Base-by-base conservation (phyloP, 2,329 filamentous ascomycete genomes). In the Blumeriella jaapii region DNA sequence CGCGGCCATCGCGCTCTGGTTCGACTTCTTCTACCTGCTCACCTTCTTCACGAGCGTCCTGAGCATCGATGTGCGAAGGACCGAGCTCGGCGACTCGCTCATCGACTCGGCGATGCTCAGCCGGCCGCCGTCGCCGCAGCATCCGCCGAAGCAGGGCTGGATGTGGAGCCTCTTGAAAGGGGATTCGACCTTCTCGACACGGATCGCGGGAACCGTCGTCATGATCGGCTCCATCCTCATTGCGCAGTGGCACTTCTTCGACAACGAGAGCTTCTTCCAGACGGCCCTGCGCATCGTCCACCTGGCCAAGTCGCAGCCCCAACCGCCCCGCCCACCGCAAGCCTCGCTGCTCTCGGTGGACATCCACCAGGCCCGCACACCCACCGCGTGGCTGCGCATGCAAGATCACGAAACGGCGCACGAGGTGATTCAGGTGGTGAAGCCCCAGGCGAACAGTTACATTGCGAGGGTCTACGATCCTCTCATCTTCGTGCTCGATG, bases 41-140 rank as follows among this genome's bases (percentile, higher is more conserved):
- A 87, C 82, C 0, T 87, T 86, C 59, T 87, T 89, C 51, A 64
- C 86, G 3, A 74, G 82, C 1, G 80, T 89, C 9, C 62, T 89
- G 15, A 86, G 80, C 50, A 76, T 89, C 27, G 82, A 89, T 54
- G 80, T 89, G 7, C 71, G 77, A 14, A 69, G 82, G 46, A 74
- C 80, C 38, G 82, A 89, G 59, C 67, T 89, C 0, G 74, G 76
- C 46, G 82, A 89, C 52, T 77, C 78, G 2, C 60, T 87, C 7
- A 73, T 64, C 20, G 38, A 43, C 47, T 67, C 64, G 2, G 64
- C 65, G 1, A 61, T 66, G 24, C 61, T 61, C 10, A 58, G 53
- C 28, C 51, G 51, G 15, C 44, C 44, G 11, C 16, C 37, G 10
- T 40, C 47, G 14, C 36, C 38, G 13, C 51, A 51, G 16, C 24